Evolutionary conservation across 73 alveolate species (phyloP).

Genomic region (Effrenium voratum): DNA sequence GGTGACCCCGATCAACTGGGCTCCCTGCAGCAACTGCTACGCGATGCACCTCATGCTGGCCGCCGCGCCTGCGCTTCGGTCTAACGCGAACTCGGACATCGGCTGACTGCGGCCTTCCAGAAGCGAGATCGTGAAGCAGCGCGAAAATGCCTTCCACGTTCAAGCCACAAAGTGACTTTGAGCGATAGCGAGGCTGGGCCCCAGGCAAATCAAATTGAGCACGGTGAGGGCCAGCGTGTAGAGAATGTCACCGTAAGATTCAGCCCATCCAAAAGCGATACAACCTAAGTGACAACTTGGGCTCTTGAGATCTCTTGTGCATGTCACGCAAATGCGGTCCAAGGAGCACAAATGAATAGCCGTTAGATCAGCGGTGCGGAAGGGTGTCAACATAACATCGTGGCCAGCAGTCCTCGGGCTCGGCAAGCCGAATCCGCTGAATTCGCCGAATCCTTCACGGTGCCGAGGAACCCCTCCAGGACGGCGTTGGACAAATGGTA

Average conservation of each 20-base stretch:
- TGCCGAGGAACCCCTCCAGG: constrained; percentile 5
- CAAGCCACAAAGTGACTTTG: neutral
- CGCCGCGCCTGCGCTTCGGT: constrained; percentile 52
- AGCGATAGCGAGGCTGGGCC: neutral
- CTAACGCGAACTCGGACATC: neutral
- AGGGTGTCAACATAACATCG: constrained; percentile 56
- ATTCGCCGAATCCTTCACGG: neutral
- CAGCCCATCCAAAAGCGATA: constrained; percentile 64
- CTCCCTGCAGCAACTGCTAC: neutral
- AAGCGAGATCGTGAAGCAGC: constrained; percentile 1
- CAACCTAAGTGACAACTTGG: neutral
- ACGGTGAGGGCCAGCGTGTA: constrained; percentile 11
- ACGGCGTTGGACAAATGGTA: constrained; percentile 47
- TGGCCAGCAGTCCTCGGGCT: constrained; percentile 27
- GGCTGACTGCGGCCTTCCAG: constrained; percentile 18
- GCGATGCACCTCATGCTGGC: constrained; percentile 29
- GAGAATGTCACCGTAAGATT: neutral
- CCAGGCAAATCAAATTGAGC: constrained; percentile 25
- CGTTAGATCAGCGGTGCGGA: constrained; percentile 50
- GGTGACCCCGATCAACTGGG: neutral
- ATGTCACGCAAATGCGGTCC: neutral
- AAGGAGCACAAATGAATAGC: constrained; percentile 58
- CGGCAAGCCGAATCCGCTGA: neutral
- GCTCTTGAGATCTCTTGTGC: neutral
- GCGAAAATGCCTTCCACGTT: constrained; percentile 19